Evolutionary conservation across 1,284 basidiomycete genomes (phyloP).

Genomic region (Cutaneotrichosporon sp.): DNA sequence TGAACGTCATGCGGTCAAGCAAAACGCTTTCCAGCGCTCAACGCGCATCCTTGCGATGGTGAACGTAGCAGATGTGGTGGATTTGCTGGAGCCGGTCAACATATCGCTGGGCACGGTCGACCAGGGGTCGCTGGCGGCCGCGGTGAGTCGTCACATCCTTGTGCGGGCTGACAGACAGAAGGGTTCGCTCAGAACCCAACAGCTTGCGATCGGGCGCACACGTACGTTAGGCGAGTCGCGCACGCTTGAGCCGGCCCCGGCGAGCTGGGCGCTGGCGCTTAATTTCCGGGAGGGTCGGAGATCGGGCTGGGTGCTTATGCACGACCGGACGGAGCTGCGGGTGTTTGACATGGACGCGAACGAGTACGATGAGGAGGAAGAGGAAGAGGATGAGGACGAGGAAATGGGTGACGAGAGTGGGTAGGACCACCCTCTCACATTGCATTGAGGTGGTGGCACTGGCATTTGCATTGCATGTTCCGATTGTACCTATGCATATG

Average conservation of each 20-base stretch:
- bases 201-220: slow-evolving; percentile 11
- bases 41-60: slow-evolving; percentile 19
- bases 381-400: slow-evolving; percentile 21
- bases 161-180: too few species aligned
- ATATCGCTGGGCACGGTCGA: too few species aligned
- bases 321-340: slow-evolving; percentile 26
- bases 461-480: too few species aligned
- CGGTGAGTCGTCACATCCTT: too few species aligned
- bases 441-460: too few species aligned
- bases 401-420: too few species aligned
- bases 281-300: slow-evolving; percentile 36
- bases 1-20: too few species aligned
- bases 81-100: too few species aligned
- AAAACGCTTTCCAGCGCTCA: too few species aligned
- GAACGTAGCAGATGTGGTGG: not conserved
- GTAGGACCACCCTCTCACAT: too few species aligned
- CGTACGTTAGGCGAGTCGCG: slow-evolving; percentile 13
- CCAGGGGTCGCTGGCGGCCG: not conserved
- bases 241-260: not conserved
- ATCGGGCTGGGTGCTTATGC: slow-evolving; percentile 30
- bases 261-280: slow-evolving; percentile 27
- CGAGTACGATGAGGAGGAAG: slow-evolving; percentile 33
- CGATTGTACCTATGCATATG: too few species aligned
- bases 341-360: slow-evolving; percentile 39
- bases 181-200: too few species aligned